Conservation (phyloP, 2,329 filamentous ascomycete species). For the Aureobasidium sp. region DNA sequence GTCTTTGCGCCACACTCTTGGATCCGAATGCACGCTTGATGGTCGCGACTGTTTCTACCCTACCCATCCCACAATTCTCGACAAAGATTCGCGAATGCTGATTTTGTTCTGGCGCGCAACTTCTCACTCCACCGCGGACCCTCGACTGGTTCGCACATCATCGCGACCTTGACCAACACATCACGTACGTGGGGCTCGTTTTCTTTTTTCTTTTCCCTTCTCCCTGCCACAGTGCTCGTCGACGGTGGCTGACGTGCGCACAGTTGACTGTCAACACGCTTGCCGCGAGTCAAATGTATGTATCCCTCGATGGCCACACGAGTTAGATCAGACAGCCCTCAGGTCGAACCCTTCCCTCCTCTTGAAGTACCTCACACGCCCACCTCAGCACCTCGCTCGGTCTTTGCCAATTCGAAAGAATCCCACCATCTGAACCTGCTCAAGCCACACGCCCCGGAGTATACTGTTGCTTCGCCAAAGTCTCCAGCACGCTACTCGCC, state of each 20-base stretch:
- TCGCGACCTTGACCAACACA: not conserved
- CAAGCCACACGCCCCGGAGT: conserved; percentile 19
- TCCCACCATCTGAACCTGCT: conserved; percentile 17
- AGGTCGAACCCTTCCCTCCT: conserved; percentile 31
- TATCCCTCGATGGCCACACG: conserved; percentile 34
- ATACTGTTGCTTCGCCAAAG: conserved; percentile 16
- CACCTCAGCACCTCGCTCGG: conserved; percentile 21
- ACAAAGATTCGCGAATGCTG: not conserved
- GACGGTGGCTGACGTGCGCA: not conserved
- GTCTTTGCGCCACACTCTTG: conserved; percentile 6
- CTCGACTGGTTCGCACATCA: not conserved
- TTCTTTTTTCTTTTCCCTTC: not conserved
- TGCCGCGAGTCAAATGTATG: conserved; percentile 12
- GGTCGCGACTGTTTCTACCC: not conserved
- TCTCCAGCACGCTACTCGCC: conserved; percentile 33
- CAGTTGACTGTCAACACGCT: conserved; percentile 13
- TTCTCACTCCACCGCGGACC: not conserved
- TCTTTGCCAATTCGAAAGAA: conserved; percentile 18
- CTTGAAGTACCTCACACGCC: conserved; percentile 33
- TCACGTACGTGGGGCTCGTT: not conserved
- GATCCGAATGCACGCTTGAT: not conserved
- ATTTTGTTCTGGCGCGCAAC: not conserved
- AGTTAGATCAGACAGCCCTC: conserved; percentile 35
- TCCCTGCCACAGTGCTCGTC: not conserved
- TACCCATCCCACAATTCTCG: not conserved